Evolutionary conservation across 2,329 filamentous ascomycete genomes (phyloP).

Genomic region (Orbilia brochopaga): DNA sequence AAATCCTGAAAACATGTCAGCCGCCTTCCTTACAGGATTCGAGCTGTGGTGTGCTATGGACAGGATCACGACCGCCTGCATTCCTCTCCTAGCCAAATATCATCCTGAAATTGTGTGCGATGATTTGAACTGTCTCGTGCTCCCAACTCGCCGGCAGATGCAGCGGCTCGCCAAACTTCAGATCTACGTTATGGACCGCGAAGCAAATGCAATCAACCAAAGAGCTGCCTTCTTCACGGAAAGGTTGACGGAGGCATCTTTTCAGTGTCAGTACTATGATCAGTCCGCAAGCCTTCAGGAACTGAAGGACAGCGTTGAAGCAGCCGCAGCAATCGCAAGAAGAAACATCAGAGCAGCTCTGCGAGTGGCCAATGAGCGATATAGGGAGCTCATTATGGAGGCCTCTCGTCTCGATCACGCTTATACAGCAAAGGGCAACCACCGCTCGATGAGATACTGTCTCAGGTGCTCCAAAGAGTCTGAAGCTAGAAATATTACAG

Average conservation of each 20-base stretch:
- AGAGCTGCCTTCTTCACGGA: slow-evolving; percentile 58
- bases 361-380: slow-evolving; percentile 15
- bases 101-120: slow-evolving; percentile 59
- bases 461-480: slow-evolving; percentile 56
- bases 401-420: slow-evolving; percentile 18
- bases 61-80: slow-evolving; percentile 58
- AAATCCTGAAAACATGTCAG: slow-evolving; percentile 62
- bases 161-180: slow-evolving; percentile 61
- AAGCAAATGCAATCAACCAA: slow-evolving; percentile 27
- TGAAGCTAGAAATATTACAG: slow-evolving; percentile 59
- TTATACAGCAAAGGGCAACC: slow-evolving; percentile 10
- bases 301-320: slow-evolving; percentile 20
- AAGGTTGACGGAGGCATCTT: slow-evolving; percentile 58
- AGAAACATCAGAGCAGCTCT: not conserved
- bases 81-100: slow-evolving; percentile 62
- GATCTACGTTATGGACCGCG: slow-evolving; percentile 60
- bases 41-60: slow-evolving; percentile 69
- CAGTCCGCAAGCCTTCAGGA: slow-evolving; percentile 59
- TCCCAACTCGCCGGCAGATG: slow-evolving; percentile 61
- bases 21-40: slow-evolving; percentile 65
- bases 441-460: slow-evolving; percentile 16
- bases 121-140: slow-evolving; percentile 60
- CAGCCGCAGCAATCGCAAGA: slow-evolving; percentile 17
- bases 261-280: slow-evolving; percentile 63
- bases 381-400: slow-evolving; percentile 3